phyloP scores from a whole-genome alignment of 2,329 filamentous ascomycete species.

The Chaetomium sp. region DNA sequence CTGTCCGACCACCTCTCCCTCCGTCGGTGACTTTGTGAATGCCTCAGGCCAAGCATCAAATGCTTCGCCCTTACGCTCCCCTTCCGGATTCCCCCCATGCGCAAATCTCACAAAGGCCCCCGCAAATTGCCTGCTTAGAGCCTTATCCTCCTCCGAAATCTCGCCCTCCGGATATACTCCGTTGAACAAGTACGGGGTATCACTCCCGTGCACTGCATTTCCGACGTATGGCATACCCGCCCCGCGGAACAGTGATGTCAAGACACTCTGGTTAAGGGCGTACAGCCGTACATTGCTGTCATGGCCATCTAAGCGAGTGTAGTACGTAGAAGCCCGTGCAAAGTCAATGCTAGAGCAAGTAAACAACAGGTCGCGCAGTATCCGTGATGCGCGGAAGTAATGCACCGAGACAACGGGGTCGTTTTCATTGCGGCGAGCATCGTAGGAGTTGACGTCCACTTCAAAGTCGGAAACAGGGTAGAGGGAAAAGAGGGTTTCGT shows the following conservation, averaged over 20 bases:
- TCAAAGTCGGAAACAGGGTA: too few relatives aligned
- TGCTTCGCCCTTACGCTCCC: neutral
- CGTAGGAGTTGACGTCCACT: too few relatives aligned
- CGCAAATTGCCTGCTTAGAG: constrained; percentile 1
- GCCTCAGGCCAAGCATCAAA: neutral
- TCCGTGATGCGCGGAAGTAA: too few relatives aligned
- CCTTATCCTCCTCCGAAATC: constrained; percentile 15
- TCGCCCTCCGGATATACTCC: constrained; percentile 19
- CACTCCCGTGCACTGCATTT: constrained; percentile 21
- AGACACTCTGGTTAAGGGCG: constrained; percentile 27
- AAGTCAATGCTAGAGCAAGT: neutral
- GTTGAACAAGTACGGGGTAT: constrained; percentile 25
- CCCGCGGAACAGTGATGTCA: constrained; percentile 20
- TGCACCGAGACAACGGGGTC: too few relatives aligned
- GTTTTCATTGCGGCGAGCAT: too few relatives aligned
- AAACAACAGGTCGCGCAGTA: too few relatives aligned
- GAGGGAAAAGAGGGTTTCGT: too few relatives aligned
- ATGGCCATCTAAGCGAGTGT: neutral
- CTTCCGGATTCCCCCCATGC: neutral
- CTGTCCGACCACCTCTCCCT: too few relatives aligned
- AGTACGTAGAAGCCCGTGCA: neutral
- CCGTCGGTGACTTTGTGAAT: constrained; percentile 8
- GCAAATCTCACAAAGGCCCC: neutral
- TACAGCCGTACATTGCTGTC: constrained; percentile 22
- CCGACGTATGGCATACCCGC: constrained; percentile 26